Evolutionary conservation across 2,329 filamentous ascomycete genomes (phyloP), one percentile per base, ranked within the genome.

Genomic region (Fusarium tuaranense): DNA sequence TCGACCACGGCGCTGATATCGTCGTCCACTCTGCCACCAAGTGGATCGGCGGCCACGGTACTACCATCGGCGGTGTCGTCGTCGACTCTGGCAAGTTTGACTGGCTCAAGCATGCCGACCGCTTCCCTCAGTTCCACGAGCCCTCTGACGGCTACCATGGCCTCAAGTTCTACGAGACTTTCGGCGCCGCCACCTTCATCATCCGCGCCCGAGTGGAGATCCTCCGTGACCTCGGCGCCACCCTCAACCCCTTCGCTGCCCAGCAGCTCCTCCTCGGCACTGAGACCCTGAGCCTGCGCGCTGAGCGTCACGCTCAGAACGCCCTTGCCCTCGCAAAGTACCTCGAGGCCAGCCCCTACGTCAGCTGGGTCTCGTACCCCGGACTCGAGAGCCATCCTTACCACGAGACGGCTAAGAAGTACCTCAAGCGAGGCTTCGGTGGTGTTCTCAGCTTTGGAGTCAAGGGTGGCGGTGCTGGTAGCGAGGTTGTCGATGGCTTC

Each of bases 1-100:
- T 98, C 78, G 92, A 95, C 27, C 93, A 97, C 83, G 95, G 95
- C 65, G 95, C 94, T 73, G 95, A 98, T 81, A 98, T 98, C 70
- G 93, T 98, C 63, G 94, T 98, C 27, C 95, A 98, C 88, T 97
- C 94, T 44, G 95, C 95, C 13, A 98, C 95, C 68, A 98, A 98
- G 85, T 98, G 95, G 95, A 98, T 98, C 73, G 95, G 95, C 67
- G 95, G 95, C 48, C 96, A 98, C 83, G 96, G 95, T 71, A 97
- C 95, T 46, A 98, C 95, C 30, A 94, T 98, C 76, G 95, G 89
- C 68, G 95, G 95, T 71, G 89, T 98, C 51, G 89, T 98, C 38
- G 87, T 98, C 74, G 95, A 98, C 86, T 91, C 92, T 76, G 95
- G 95, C 79, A 97, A 95, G 82, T 98, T 98, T 82, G 93, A 97